Percentiles rank a stretch among this genome's conserved stretches.
Evolutionary conservation across 768 basidiomycete genomes (phyloP).

Genomic region (Leucocoprinus leucothites): DNA sequence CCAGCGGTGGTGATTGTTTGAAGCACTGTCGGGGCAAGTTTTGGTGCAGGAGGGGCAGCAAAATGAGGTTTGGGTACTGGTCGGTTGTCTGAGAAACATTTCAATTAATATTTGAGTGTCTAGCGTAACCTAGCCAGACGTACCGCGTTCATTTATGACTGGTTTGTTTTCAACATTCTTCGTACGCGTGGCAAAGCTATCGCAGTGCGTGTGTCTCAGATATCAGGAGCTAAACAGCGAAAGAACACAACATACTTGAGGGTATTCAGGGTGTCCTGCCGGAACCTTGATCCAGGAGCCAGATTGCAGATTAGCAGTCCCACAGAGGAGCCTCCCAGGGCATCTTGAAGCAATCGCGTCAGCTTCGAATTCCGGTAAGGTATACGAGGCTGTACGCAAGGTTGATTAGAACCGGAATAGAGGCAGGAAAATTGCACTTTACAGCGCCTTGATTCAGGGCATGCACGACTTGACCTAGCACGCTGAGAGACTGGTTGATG

Average conservation of each 20-base stretch:
- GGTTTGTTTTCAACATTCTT: constrained; percentile 86
- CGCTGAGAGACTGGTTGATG: constrained; percentile 87
- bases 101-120: constrained; percentile 1
- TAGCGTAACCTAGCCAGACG: background rate
- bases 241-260: constrained; percentile 58
- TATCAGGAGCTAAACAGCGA: background rate
- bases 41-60: constrained; percentile 50
- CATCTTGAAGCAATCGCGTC: constrained; percentile 87
- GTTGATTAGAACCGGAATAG: constrained; percentile 6
- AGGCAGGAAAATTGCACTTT: constrained; percentile 22
- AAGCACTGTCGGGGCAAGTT: constrained; percentile 43
- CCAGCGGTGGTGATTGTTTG: constrained; percentile 37
- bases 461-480: constrained; percentile 85
- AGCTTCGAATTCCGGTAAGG: constrained; percentile 91
- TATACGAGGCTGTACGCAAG: constrained; percentile 55
- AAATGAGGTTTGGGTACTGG: constrained; percentile 61
- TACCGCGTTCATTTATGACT: constrained; percentile 71
- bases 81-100: constrained; percentile 45
- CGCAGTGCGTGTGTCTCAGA: background rate
- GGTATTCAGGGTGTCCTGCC: constrained; percentile 87
- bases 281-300: constrained; percentile 77
- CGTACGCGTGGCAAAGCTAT: constrained; percentile 74
- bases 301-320: constrained; percentile 86
- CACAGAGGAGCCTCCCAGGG: constrained; percentile 77
- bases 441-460: constrained; percentile 75